Conservation (phyloP, 225 moss, liverwort and hornwort species). For the Bryoerythrophyllum caledonicum region DNA sequence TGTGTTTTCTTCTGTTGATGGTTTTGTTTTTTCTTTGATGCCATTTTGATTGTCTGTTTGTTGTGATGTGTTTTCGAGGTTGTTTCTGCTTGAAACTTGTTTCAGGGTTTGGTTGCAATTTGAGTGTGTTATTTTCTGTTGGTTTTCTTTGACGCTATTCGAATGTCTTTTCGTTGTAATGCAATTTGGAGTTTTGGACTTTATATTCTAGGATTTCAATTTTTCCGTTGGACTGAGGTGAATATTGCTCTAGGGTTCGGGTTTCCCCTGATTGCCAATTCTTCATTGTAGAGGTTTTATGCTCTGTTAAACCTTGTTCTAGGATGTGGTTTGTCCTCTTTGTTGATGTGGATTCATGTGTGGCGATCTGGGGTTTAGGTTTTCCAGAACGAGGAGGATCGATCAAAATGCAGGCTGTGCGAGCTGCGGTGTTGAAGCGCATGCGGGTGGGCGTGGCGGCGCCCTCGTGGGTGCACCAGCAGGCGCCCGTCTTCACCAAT, state of each 20-base stretch:
- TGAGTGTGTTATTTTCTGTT: neutral
- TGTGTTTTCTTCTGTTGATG: neutral
- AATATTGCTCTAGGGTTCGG: slow-evolving; percentile 18
- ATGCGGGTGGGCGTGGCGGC: slow-evolving; percentile 55
- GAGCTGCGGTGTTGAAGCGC: slow-evolving; percentile 70
- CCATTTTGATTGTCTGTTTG: neutral
- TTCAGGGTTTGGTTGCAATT: neutral
- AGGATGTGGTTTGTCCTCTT: neutral
- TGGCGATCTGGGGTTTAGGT: neutral
- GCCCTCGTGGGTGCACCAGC: slow-evolving; percentile 40
- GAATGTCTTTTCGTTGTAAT: neutral
- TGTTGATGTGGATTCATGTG: neutral
- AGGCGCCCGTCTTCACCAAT: slow-evolving; percentile 36
- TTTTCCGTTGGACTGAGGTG: too few relatives aligned
- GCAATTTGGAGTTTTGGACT: neutral
- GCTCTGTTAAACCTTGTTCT: neutral
- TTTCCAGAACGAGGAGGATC: neutral
- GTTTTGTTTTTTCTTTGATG: slow-evolving; percentile 3
- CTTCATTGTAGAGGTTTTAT: neutral
- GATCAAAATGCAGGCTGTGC: slow-evolving; percentile 83
- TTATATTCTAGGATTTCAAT: too few relatives aligned
- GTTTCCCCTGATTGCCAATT: neutral
- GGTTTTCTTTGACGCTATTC: too few relatives aligned
- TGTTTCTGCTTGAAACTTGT: too few relatives aligned
- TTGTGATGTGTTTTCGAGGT: neutral